phyloP scores from a whole-genome alignment of 495 filamentous ascomycete species.

The Talaromyces liani region DNA sequence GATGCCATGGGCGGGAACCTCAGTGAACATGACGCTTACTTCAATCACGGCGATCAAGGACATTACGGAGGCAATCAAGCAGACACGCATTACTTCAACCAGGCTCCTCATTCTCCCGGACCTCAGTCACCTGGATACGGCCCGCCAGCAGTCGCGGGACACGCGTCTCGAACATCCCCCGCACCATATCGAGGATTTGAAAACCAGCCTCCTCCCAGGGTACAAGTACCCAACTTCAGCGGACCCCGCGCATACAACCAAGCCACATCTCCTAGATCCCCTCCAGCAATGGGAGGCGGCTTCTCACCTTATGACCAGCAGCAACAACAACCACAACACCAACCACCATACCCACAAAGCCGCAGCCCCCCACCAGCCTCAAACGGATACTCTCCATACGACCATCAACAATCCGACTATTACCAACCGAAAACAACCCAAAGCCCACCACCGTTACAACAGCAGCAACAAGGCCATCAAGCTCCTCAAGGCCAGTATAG shows the following conservation, averaged over 20 bases:
- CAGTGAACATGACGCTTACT: background rate
- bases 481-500: background rate
- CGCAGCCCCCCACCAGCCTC: conserved; percentile 3
- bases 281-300: background rate
- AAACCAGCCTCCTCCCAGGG: conserved; percentile 1
- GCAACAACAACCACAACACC: background rate
- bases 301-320: conserved; percentile 5
- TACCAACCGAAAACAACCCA: background rate
- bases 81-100: conserved; percentile 3
- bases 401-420: background rate
- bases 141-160: conserved; percentile 21
- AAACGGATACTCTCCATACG: conserved; percentile 1
- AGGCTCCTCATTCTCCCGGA: conserved; percentile 7
- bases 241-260: conserved; percentile 4
- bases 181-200: conserved; percentile 9
- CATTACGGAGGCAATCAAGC: background rate
- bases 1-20: background rate
- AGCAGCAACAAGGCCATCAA: conserved; percentile 4
- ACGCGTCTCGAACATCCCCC: conserved; percentile 12
- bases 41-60: background rate
- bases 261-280: conserved; percentile 2
- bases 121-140: conserved; percentile 6
- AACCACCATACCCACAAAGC: conserved; percentile 1
- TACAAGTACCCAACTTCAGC: background rate
- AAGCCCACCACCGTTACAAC: background rate